Evolutionary conservation across 2,329 filamentous ascomycete species (phyloP).

Genomic region (Hirsutella thompsonii): DNA sequence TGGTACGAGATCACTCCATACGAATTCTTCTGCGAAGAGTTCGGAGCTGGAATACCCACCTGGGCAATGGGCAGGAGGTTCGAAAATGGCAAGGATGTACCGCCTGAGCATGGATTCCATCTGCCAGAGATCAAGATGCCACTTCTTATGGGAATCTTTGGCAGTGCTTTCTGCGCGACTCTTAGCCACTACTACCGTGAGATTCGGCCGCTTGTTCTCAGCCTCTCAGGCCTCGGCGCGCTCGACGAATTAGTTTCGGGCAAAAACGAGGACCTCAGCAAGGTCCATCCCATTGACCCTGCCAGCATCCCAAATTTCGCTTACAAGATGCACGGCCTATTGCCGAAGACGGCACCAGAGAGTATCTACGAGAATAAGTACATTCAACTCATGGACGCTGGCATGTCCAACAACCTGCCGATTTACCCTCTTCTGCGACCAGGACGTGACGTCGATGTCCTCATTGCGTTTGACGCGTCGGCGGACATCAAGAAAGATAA

Average conservation of each 20-base stretch:
- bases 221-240: conserved; percentile 59
- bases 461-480: conserved; percentile 88
- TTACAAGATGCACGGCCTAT: conserved; percentile 61
- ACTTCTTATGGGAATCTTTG: conserved; percentile 86
- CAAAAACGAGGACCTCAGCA: conserved; percentile 71
- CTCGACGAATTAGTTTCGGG: conserved; percentile 76
- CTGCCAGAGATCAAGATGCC: conserved; percentile 77
- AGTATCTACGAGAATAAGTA: conserved; percentile 60
- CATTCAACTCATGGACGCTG: conserved; percentile 84
- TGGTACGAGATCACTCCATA: conserved; percentile 96
- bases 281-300: conserved; percentile 90
- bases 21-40: conserved; percentile 90
- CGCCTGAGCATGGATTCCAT: conserved; percentile 50
- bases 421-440: conserved; percentile 88
- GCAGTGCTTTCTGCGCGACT: conserved; percentile 91
- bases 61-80: conserved; percentile 87
- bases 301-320: conserved; percentile 84
- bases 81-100: conserved; percentile 43
- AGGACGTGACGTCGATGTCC: conserved; percentile 75
- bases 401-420: conserved; percentile 96
- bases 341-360: conserved; percentile 67
- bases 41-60: conserved; percentile 81
- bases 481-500: conserved; percentile 91
- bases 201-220: conserved; percentile 67
- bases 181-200: conserved; percentile 94